These are phyloP conservation scores for Ceriops tagal DNA, from an alignment of 345 rosid species.

Conservation along the genomic window DNA sequence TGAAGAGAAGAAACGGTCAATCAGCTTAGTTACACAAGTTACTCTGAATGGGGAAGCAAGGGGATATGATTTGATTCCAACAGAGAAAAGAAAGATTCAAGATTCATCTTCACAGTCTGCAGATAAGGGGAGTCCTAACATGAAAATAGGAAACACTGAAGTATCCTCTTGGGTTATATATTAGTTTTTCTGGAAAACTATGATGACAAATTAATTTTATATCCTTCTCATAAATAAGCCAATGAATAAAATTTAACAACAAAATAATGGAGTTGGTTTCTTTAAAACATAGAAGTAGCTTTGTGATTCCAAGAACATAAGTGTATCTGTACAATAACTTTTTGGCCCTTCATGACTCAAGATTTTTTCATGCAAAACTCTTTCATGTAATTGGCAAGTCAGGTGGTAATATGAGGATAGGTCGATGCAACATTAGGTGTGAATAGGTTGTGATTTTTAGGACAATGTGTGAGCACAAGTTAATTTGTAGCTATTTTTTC, in stretches of 20 bases:
- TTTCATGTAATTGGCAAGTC: too few species aligned
- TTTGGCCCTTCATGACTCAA: too few species aligned
- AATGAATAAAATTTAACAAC: background rate
- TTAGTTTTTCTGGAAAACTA: background rate
- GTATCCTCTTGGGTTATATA: slow-evolving; percentile 1
- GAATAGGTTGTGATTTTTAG: too few species aligned
- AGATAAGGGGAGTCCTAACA: slow-evolving; percentile 12
- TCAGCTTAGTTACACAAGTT: background rate
- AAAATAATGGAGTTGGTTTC: too few species aligned
- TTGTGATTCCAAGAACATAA: too few species aligned
- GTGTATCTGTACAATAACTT: too few species aligned
- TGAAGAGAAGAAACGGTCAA: slow-evolving; percentile 14
- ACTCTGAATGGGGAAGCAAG: slow-evolving; percentile 12
- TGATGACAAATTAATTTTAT: background rate
- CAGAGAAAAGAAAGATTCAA: slow-evolving; percentile 12
- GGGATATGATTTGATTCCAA: slow-evolving; percentile 12
- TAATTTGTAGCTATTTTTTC: too few species aligned
- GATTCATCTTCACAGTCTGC: slow-evolving; percentile 20
- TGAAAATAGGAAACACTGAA: slow-evolving; percentile 18
- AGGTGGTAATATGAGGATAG: too few species aligned
- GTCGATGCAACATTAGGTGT: too few species aligned
- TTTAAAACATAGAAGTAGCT: too few species aligned
- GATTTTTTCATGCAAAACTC: too few species aligned
- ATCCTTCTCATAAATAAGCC: background rate
- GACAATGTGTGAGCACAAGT: too few species aligned